A percentile compares a stretch with the other conserved stretches of the same genome.
Conservation (phyloP, 805 yeast genomes). For the Wickerhamiella sorbophila region DNA sequence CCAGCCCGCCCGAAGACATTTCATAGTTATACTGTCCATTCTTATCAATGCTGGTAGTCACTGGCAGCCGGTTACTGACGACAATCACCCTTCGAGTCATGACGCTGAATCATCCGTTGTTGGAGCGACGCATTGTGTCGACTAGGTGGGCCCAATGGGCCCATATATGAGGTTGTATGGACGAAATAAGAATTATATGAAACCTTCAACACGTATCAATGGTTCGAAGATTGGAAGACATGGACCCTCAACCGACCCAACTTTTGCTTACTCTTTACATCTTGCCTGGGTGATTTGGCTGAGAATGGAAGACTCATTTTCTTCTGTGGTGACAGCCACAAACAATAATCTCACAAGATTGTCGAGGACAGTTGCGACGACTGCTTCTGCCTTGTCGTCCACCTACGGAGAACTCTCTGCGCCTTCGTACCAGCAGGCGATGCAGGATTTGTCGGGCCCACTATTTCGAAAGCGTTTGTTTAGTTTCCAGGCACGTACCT, state of each 20-base stretch:
- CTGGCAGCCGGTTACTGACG: conserved; percentile 90
- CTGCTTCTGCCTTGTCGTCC: conserved; percentile 25
- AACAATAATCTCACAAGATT: conserved; percentile 26
- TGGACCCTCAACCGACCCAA: no score
- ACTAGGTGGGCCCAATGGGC: no score
- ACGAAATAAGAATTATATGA: no score
- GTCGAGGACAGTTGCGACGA: conserved; percentile 27
- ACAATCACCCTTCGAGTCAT: conserved; percentile 43
- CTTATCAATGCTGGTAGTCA: conserved; percentile 45
- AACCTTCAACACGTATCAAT: no score
- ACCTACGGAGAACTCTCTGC: conserved; percentile 27
- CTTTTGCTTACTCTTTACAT: no score
- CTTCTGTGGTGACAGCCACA: conserved; percentile 28
- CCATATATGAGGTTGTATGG: no score
- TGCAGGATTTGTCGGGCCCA: conserved; percentile 31
- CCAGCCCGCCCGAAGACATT: conserved; percentile 96
- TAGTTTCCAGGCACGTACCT: conserved; percentile 18
- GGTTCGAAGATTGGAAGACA: no score
- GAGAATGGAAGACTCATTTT: conserved; percentile 13
- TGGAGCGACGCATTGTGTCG: no score
- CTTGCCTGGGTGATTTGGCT: no score
- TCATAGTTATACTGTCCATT: conserved; percentile 61
- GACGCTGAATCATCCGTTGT: neutral
- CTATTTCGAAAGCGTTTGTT: conserved; percentile 30
- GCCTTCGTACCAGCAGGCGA: conserved; percentile 31